Conservation (phyloP, 352 stramenopile species). For the Sclerospora graminicola region DNA sequence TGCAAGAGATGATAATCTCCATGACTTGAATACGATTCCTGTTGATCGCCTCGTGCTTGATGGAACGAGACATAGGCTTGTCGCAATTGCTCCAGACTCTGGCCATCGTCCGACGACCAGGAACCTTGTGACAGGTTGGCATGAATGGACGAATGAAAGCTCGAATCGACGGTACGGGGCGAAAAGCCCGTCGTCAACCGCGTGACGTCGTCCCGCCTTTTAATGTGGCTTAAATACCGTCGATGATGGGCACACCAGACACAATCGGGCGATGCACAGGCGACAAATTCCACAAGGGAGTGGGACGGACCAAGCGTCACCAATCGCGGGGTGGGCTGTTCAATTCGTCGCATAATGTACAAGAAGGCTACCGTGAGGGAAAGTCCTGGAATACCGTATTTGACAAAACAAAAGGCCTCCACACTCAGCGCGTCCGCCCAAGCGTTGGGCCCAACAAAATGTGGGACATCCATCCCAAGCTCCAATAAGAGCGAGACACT, state of each 20-base stretch:
- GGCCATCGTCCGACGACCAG: constrained; percentile 28
- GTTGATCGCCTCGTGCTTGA: too few relatives aligned
- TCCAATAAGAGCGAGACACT: constrained; percentile 33
- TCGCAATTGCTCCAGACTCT: too few relatives aligned
- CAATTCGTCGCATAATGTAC: constrained; percentile 66
- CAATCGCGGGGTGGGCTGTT: constrained; percentile 43
- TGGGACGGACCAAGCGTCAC: constrained; percentile 37
- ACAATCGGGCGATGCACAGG: constrained; percentile 52
- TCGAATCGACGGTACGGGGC: constrained; percentile 47
- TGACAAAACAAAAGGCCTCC: constrained; percentile 31
- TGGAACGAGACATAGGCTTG: too few relatives aligned
- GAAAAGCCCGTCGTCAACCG: constrained; percentile 41
- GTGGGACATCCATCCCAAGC: constrained; percentile 42
- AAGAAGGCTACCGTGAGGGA: constrained; percentile 51
- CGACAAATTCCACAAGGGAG: constrained; percentile 61
- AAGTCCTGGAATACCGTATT: constrained; percentile 42
- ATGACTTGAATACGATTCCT: too few relatives aligned
- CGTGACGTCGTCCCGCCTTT: constrained; percentile 66
- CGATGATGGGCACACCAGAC: constrained; percentile 68
- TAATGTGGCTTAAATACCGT: constrained; percentile 44
- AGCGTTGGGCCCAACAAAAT: constrained; percentile 16
- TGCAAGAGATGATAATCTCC: too few relatives aligned
- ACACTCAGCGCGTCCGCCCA: constrained; percentile 26
- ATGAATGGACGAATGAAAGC: constrained; percentile 36
- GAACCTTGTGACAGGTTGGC: constrained; percentile 29